Base-by-base conservation (phyloP, 179 eudicot genomes). In the Dionaea muscipula region DNA sequence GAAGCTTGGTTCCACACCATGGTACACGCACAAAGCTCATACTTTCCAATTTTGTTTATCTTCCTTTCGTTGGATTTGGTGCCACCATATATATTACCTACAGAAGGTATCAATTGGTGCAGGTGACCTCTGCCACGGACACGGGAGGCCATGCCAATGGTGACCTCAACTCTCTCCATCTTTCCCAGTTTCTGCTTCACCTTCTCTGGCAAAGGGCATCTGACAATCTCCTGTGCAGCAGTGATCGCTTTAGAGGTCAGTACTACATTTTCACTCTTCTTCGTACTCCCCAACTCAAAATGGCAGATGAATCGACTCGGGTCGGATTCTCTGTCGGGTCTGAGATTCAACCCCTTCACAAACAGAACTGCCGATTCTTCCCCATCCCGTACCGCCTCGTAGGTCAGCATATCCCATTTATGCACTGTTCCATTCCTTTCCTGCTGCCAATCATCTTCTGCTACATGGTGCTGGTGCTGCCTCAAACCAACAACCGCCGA, bases 1-100 rank as follows among this genome's bases (percentile, higher is more conserved):
- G 83, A 58, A 10, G 86, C 98, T 63, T 91, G 98, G 60, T 91
- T 91, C 94, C 96, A 84, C 49, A 84, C 84, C 98, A 91, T 91
- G 10, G 96, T 75, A 66, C 96, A 87, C 16, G 69, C 94, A 66
- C 98, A 91, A 15, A 91, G 88, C 69, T 87, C 81, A 26, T 76
- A 71, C 68, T 77, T 85, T 31, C 60, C 14, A 35, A 9, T 24
- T 59, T 28, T 51, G 45, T 49, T 14, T 10, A 20, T 22, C 35
- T 15, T 24, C 17, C 4, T 53, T 23, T 38, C 44, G 0, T 39
- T 7, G 24, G 17, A 27, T 0, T n/a, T 26, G 52, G 47, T 49
- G 16, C 47, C 53, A 1, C 24, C n/a, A 40, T 57, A 47, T 35
- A 91, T 57, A 66, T 68, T 80, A 2, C 93, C 98, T 17, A 84